Percentiles rank a stretch among this genome's conserved stretches.
These are phyloP conservation scores for Bisporella sp. DNA, from an alignment of 2,329 filamentous ascomycete species.

Conservation along the genomic window DNA sequence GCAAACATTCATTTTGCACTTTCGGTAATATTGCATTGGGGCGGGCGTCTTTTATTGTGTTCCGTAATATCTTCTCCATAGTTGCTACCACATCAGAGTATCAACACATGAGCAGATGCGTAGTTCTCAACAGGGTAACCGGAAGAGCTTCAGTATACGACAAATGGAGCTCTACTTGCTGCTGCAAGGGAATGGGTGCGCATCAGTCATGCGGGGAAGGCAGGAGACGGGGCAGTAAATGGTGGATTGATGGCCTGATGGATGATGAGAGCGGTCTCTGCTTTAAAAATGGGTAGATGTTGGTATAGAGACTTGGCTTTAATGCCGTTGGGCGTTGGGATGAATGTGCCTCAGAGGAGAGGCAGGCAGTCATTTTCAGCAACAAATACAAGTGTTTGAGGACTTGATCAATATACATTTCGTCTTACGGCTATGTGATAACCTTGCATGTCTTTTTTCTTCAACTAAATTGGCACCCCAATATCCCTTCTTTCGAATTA, in stretches of 20 bases:
- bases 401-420: constrained; percentile 1
- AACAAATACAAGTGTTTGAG: constrained; percentile 20
- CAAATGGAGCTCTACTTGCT: constrained; percentile 1
- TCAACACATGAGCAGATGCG: no score
- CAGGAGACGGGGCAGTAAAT: constrained; percentile 1
- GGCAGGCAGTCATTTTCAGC: constrained; percentile 19
- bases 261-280: constrained; percentile 12
- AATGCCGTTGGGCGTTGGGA: constrained; percentile 5
- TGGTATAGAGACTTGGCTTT: constrained; percentile 18
- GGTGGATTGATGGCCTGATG: constrained; percentile 4
- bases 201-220: constrained; percentile 17
- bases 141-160: no score
- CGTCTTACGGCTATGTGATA: background rate
- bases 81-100: no score
- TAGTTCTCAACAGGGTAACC: no score
- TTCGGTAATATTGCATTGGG: constrained; percentile 28
- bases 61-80: no score
- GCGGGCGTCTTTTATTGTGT: constrained; percentile 6
- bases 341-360: background rate
- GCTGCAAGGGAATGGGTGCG: constrained; percentile 9
- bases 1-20: constrained; percentile 20
- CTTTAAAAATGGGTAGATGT: constrained; percentile 9
- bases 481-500: no score
- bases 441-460: no score
- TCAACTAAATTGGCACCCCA: no score